phyloP scores from a whole-genome alignment of 2,329 filamentous ascomycete genomes.

The Periglandula ipomoeae region DNA sequence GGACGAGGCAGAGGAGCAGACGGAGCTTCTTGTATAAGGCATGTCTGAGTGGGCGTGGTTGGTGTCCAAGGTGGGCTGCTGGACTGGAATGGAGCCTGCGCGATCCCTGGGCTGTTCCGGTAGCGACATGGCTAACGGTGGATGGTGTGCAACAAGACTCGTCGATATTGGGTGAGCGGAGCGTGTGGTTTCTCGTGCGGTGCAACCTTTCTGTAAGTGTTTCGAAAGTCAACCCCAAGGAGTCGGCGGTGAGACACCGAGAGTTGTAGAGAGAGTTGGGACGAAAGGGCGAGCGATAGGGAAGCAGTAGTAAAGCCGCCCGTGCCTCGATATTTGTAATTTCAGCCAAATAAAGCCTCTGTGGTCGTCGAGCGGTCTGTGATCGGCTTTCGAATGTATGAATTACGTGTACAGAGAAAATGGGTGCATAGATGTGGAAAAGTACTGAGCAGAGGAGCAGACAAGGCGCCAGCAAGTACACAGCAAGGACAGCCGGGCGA shows the following conservation, averaged over 20 bases:
- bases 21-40: slow-evolving; percentile 15
- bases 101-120: slow-evolving; percentile 8
- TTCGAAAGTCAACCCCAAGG: slow-evolving; percentile 5
- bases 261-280: slow-evolving; percentile 1
- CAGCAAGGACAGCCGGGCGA: neutral
- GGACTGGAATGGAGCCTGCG: slow-evolving; percentile 13
- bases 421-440: neutral
- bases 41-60: neutral
- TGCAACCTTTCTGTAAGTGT: slow-evolving; percentile 1
- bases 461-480: neutral
- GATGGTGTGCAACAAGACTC: neutral
- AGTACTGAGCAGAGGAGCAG: slow-evolving; percentile 1
- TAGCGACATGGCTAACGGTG: slow-evolving; percentile 10
- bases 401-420: neutral
- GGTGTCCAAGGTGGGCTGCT: slow-evolving; percentile 4
- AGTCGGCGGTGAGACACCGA: slow-evolving; percentile 9
- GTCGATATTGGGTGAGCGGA: neutral
- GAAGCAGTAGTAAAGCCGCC: neutral
- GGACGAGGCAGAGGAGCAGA: slow-evolving; percentile 9
- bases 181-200: neutral
- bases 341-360: too few species aligned
- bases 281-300: neutral
- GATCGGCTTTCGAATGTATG: neutral
- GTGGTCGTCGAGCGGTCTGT: neutral
- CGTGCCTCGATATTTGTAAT: neutral